These are phyloP conservation scores for Podila clonocystis DNA, from an alignment of 192 early-diverging fungal species.

Conservation along the genomic window DNA sequence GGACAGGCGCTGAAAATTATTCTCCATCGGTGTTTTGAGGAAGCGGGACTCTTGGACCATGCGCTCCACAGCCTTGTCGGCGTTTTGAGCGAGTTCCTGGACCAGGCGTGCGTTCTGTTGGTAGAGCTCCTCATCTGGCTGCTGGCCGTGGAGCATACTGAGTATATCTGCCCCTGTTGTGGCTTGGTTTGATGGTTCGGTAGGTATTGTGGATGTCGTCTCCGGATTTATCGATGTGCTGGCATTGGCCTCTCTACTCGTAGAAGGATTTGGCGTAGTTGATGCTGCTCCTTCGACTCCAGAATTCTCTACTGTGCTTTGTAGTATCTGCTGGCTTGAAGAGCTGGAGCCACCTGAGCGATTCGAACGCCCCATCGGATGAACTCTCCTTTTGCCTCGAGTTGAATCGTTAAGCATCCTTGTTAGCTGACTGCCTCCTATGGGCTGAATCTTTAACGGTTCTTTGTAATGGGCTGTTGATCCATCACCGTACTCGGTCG, in stretches of 20 bases:
- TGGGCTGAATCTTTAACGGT: background rate
- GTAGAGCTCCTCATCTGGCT: background rate
- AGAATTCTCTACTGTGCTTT: no score
- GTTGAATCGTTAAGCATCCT: slow-evolving; percentile 13
- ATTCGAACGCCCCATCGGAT: background rate
- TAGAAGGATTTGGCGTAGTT: no score
- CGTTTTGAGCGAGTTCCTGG: slow-evolving; percentile 2
- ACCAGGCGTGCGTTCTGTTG: background rate
- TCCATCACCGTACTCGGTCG: slow-evolving; percentile 28
- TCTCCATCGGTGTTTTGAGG: slow-evolving; percentile 15
- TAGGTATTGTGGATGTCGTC: no score
- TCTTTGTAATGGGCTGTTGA: slow-evolving; percentile 11
- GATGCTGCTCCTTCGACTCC: no score
- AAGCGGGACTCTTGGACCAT: background rate
- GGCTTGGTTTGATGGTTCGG: background rate
- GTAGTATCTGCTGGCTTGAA: no score
- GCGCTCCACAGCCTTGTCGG: background rate
- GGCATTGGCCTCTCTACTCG: no score
- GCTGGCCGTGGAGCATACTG: background rate
- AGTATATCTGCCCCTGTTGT: background rate
- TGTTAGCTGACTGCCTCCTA: slow-evolving; percentile 5
- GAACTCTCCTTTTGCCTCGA: slow-evolving; percentile 14
- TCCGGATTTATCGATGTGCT: no score
- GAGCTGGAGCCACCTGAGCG: background rate
- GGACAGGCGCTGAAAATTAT: slow-evolving; percentile 21